Conservation (phyloP, 2,329 filamentous ascomycete species). For the Aspergillus sp. region DNA sequence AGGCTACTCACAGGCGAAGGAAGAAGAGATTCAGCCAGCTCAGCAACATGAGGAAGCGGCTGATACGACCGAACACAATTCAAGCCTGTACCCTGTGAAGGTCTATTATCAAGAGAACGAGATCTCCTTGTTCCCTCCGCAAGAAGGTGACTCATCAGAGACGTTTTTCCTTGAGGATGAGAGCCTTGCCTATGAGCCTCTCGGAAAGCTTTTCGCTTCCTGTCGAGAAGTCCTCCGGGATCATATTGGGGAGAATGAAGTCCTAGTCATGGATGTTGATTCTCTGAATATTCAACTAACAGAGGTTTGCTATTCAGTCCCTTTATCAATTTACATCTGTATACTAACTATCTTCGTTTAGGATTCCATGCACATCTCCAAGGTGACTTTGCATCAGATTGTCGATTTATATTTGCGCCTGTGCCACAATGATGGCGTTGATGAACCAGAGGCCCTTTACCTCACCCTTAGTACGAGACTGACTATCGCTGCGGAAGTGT, state of each 20-base stretch:
- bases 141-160: slow-evolving; percentile 51
- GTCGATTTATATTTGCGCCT: slow-evolving; percentile 59
- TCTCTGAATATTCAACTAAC: slow-evolving; percentile 54
- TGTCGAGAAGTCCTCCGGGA: slow-evolving; percentile 55
- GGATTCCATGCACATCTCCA: slow-evolving; percentile 49
- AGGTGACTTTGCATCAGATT: slow-evolving; percentile 55
- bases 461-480: slow-evolving; percentile 54
- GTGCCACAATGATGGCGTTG: slow-evolving; percentile 56
- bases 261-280: slow-evolving; percentile 56
- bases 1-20: not conserved
- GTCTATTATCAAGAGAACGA: slow-evolving; percentile 56
- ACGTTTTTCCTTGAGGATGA: slow-evolving; percentile 58
- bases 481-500: slow-evolving; percentile 53
- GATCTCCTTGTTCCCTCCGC: slow-evolving; percentile 59
- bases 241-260: slow-evolving; percentile 55
- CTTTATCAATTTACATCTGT: slow-evolving; percentile 4
- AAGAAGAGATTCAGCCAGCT: slow-evolving; percentile 7
- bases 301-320: slow-evolving; percentile 50
- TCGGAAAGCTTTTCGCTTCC: slow-evolving; percentile 56
- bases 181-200: slow-evolving; percentile 50
- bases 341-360: slow-evolving; percentile 32
- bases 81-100: slow-evolving; percentile 45
- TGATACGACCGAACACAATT: slow-evolving; percentile 8
- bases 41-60: slow-evolving; percentile 9
- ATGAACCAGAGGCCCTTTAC: slow-evolving; percentile 55